phyloP scores from a whole-genome alignment of 2,329 filamentous ascomycete genomes.

The Microcyclospora tardicrescens region DNA sequence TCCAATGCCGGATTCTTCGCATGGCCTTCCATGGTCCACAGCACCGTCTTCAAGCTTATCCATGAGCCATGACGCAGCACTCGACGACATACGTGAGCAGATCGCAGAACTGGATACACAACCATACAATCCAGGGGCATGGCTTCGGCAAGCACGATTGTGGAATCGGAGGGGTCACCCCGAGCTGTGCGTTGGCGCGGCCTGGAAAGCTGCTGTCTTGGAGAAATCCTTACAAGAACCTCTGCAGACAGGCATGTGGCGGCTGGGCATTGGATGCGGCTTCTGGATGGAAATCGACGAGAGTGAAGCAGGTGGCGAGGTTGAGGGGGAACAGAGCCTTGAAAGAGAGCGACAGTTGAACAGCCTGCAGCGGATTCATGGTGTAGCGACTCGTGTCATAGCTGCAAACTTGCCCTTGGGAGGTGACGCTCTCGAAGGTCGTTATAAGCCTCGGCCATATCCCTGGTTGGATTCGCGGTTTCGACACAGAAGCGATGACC shows the following conservation, averaged over 20 bases:
- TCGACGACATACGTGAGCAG: too few species aligned
- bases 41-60: too few species aligned
- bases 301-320: constrained; percentile 3
- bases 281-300: constrained; percentile 16
- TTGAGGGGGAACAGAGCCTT: constrained; percentile 1
- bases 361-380: too few species aligned
- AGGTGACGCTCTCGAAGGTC: constrained; percentile 5
- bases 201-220: constrained; percentile 13
- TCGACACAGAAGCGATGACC: constrained; percentile 2
- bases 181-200: constrained; percentile 19
- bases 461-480: constrained; percentile 15
- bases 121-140: constrained; percentile 17
- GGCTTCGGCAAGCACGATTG: constrained; percentile 11
- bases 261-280: constrained; percentile 12
- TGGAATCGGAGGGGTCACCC: constrained; percentile 13
- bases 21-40: too few species aligned
- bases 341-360: not conserved
- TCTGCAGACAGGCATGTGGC: constrained; percentile 2
- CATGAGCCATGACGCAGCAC: too few species aligned
- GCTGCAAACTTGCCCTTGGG: too few species aligned
- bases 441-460: constrained; percentile 11
- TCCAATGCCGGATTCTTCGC: too few species aligned
- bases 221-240: constrained; percentile 5
- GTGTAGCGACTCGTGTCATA: too few species aligned
- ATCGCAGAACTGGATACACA: not conserved